Evolutionary conservation across 495 filamentous ascomycete species (phyloP).

Genomic region (Penicillium lagena): DNA sequence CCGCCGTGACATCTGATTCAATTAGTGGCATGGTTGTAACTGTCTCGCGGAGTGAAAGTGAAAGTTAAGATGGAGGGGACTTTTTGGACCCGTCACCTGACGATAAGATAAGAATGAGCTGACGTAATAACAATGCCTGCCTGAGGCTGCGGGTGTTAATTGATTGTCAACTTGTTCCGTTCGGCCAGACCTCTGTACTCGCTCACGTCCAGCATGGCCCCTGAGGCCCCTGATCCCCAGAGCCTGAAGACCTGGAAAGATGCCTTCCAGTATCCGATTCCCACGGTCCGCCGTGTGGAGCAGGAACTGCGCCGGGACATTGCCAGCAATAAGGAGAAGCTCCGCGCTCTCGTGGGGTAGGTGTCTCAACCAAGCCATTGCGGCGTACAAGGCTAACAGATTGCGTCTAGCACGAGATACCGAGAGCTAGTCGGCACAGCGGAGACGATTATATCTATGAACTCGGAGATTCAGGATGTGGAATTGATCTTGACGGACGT

Average conservation of each 20-base stretch:
- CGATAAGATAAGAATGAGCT: background rate
- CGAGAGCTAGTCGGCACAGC: conserved; percentile 89
- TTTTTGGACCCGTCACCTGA: background rate
- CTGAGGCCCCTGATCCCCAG: conserved; percentile 51
- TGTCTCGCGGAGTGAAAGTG: background rate
- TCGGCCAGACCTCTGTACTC: background rate
- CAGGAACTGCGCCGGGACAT: conserved; percentile 59
- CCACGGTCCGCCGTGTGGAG: conserved; percentile 56
- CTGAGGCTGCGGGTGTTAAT: background rate
- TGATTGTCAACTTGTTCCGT: conserved; percentile 1
- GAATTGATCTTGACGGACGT: conserved; percentile 65
- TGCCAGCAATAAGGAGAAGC: conserved; percentile 76
- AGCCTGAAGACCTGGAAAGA: conserved; percentile 59
- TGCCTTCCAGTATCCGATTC: conserved; percentile 61
- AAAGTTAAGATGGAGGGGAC: background rate
- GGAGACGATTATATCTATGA: conserved; percentile 87
- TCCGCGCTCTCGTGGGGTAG: conserved; percentile 86
- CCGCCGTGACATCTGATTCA: conserved; percentile 18
- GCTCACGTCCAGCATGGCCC: conserved; percentile 40
- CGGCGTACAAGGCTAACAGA: no score
- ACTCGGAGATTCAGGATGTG: conserved; percentile 63
- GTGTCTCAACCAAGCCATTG: conserved; percentile 3
- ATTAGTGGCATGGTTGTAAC: conserved; percentile 23
- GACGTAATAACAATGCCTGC: background rate
- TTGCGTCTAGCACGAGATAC: conserved; percentile 62